Conservation (phyloP, 352 stramenopile genomes). For the Globisporangium takayamanum region DNA sequence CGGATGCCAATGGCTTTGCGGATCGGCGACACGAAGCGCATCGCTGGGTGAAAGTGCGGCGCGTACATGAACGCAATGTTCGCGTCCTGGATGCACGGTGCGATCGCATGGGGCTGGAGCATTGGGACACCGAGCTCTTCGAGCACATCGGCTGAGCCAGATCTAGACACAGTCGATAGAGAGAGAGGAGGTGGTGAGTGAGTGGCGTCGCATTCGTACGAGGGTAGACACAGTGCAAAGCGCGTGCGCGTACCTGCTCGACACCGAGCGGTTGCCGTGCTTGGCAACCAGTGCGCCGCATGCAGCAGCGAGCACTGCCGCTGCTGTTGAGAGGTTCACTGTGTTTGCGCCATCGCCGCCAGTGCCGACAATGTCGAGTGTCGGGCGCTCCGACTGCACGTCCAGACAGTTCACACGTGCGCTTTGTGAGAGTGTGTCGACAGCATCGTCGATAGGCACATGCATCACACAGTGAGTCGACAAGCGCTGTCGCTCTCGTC, state of each 20-base stretch:
- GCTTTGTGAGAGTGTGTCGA: neutral
- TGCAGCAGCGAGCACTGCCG: constrained; percentile 91
- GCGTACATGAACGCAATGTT: constrained; percentile 98
- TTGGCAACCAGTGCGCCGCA: constrained; percentile 94
- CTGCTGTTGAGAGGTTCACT: constrained; percentile 97
- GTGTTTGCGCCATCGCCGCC: constrained; percentile 97
- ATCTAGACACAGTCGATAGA: constrained; percentile 12
- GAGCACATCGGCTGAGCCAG: constrained; percentile 96
- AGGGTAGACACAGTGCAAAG: no score
- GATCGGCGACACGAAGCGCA: constrained; percentile 93
- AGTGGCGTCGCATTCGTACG: no score
- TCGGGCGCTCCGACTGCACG: constrained; percentile 47
- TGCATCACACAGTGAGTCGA: no score
- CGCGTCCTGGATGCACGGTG: constrained; percentile 88
- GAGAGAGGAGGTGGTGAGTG: no score
- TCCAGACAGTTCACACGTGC: neutral
- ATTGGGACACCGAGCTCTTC: constrained; percentile 96
- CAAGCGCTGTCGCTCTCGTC: no score
- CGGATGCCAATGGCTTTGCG: constrained; percentile 95
- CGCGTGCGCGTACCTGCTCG: constrained; percentile 34
- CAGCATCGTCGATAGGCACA: neutral
- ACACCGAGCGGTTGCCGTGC: constrained; percentile 96
- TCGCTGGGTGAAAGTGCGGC: constrained; percentile 95
- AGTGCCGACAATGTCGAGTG: constrained; percentile 98
- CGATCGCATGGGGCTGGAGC: constrained; percentile 86